These are phyloP conservation scores for Colletotrichum sp. DNA, from an alignment of 2,329 filamentous ascomycete species.

Conservation along the genomic window DNA sequence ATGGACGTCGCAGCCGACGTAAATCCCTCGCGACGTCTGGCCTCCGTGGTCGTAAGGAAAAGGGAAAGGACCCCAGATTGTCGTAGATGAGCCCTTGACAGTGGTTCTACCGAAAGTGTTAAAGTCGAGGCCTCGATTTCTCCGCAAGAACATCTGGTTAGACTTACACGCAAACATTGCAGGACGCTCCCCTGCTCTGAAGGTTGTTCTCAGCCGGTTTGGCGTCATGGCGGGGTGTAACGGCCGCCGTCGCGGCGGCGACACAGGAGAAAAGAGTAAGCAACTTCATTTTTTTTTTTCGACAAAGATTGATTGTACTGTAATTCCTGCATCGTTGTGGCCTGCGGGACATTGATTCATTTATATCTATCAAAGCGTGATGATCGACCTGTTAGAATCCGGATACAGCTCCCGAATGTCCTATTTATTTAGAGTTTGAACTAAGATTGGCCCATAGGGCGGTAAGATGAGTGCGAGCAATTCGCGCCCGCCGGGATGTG, in stretches of 20 bases:
- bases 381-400: accelerated
- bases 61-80: background rate
- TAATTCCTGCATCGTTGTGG: background rate
- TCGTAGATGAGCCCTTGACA: background rate
- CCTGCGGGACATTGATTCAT: background rate
- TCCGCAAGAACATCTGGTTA: background rate
- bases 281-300: background rate
- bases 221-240: background rate
- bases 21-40: background rate
- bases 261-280: background rate
- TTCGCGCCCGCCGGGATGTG: too few relatives aligned
- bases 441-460: background rate
- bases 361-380: background rate
- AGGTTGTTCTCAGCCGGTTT: background rate
- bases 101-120: background rate
- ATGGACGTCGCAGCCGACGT: background rate
- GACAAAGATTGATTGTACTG: background rate
- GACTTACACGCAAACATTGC: background rate
- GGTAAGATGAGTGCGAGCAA: background rate
- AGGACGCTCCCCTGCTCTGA: background rate
- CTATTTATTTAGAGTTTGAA: background rate
- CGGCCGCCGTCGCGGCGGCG: too few relatives aligned
- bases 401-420: accelerated
- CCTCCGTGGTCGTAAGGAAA: background rate
- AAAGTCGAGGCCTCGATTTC: background rate